Conservation (phyloP, 2,329 filamentous ascomycete species). For the Pseudofabraea citricarpa region DNA sequence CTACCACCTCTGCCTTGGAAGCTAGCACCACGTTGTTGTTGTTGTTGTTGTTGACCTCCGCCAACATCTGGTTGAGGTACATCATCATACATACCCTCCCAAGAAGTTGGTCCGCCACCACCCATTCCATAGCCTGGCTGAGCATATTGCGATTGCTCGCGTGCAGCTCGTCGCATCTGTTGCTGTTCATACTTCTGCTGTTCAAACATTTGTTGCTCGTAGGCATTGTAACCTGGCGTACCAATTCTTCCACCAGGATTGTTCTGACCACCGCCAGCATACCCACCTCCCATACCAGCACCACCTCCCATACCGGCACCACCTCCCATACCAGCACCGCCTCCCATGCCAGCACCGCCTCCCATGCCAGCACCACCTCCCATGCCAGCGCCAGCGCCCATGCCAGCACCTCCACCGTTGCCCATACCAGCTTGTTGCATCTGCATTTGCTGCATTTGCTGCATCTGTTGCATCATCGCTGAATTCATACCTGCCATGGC, state of each 20-base stretch:
- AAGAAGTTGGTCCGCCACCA: conserved; percentile 68
- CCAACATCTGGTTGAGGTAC: conserved; percentile 74
- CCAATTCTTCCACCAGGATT: conserved; percentile 37
- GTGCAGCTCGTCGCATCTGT: conserved; percentile 45
- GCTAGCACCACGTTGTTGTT: conserved; percentile 22
- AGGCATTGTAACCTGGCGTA: conserved; percentile 45
- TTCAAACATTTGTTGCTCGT: conserved; percentile 71
- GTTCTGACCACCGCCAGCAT: conserved; percentile 26
- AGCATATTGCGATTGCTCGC: conserved; percentile 25
- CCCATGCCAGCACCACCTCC: neutral
- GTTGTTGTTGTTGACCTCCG: too few relatives aligned
- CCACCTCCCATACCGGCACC: conserved; percentile 11
- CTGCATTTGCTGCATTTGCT: conserved; percentile 43
- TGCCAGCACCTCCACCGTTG: conserved; percentile 16
- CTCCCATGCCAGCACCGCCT: conserved; percentile 10
- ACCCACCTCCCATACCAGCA: conserved; percentile 26
- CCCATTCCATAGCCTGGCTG: conserved; percentile 37
- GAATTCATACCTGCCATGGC: conserved; percentile 31
- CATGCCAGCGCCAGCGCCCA: neutral
- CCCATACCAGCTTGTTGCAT: conserved; percentile 31
- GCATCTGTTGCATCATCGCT: conserved; percentile 52
- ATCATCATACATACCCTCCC: conserved; percentile 99
- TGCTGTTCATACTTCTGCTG: conserved; percentile 73
- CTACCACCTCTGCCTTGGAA: conserved; percentile 20
- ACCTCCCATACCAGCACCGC: conserved; percentile 7